phyloP scores from a whole-genome alignment of 2,329 filamentous ascomycete genomes.

The Ophioceras dolichostomum region DNA sequence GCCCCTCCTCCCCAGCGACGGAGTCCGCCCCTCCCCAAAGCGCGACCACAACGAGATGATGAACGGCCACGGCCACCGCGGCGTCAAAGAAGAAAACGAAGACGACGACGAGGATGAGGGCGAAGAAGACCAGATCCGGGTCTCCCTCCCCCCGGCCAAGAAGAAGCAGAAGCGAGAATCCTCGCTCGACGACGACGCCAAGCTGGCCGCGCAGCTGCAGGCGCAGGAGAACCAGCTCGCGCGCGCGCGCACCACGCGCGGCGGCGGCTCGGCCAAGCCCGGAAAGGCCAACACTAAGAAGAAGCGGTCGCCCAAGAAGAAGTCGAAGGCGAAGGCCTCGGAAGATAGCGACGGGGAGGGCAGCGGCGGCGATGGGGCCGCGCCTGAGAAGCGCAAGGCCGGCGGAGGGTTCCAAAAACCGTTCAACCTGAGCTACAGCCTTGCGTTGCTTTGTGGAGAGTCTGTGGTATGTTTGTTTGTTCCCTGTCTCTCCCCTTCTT shows the following conservation, averaged over 20 bases:
- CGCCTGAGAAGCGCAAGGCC: slow-evolving; percentile 62
- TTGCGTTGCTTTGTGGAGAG: slow-evolving; percentile 60
- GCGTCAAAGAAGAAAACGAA: slow-evolving; percentile 11
- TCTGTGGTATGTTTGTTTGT: slow-evolving; percentile 38
- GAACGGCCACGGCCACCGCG: slow-evolving; percentile 17
- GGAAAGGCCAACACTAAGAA: slow-evolving; percentile 45
- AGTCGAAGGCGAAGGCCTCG: slow-evolving; percentile 63
- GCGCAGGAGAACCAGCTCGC: slow-evolving; percentile 73
- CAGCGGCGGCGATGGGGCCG: slow-evolving; percentile 41
- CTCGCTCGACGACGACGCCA: slow-evolving; percentile 66
- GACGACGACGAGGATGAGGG: slow-evolving; percentile 17
- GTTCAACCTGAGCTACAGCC: slow-evolving; percentile 58
- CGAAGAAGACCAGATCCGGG: slow-evolving; percentile 30
- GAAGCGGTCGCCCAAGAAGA: slow-evolving; percentile 60
- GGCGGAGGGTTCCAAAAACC: slow-evolving; percentile 90
- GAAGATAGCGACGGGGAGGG: slow-evolving; percentile 70
- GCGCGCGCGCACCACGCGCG: slow-evolving; percentile 62
- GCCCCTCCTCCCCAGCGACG: slow-evolving; percentile 13
- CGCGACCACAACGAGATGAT: slow-evolving; percentile 18
- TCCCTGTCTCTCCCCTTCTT: too few relatives aligned
- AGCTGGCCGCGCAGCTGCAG: slow-evolving; percentile 76
- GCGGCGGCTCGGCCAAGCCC: slow-evolving; percentile 44
- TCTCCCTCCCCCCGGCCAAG: slow-evolving; percentile 32
- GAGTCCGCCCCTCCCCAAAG: slow-evolving; percentile 17
- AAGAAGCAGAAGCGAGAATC: slow-evolving; percentile 59